Evolutionary conservation across 768 basidiomycete species (phyloP).

Genomic region (Suillus placidus): DNA sequence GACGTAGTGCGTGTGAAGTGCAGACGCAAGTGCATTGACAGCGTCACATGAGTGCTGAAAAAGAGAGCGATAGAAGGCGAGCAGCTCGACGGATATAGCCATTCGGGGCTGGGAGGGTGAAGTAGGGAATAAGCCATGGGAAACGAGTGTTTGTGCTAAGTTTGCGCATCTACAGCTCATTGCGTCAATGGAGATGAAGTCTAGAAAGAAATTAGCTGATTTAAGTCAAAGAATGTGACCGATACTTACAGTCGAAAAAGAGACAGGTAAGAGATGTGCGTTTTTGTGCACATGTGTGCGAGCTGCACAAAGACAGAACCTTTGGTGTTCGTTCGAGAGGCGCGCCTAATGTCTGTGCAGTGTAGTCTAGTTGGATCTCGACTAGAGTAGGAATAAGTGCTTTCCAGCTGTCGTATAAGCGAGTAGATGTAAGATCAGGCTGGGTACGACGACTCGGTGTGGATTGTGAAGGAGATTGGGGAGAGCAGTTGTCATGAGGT

Average conservation of each 20-base stretch:
- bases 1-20: neutral
- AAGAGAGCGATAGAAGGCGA: slow-evolving; percentile 40
- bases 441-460: neutral
- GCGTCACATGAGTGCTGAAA: slow-evolving; percentile 16
- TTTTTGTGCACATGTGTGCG: neutral
- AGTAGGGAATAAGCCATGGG: slow-evolving; percentile 35
- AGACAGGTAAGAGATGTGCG: neutral
- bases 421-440: slow-evolving; percentile 4
- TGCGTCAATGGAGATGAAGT: slow-evolving; percentile 18
- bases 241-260: neutral
- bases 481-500: neutral
- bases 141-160: slow-evolving; percentile 26
- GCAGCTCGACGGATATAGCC: slow-evolving; percentile 30
- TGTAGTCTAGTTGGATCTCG: neutral
- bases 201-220: slow-evolving; percentile 13
- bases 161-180: slow-evolving; percentile 26
- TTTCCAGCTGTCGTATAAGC: slow-evolving; percentile 8
- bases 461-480: neutral
- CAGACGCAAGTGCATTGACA: slow-evolving; percentile 16
- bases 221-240: neutral
- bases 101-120: slow-evolving; percentile 23
- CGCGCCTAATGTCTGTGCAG: neutral
- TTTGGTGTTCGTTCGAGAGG: neutral
- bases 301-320: neutral
- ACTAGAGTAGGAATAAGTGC: slow-evolving; percentile 8